Evolutionary conservation across 1,284 basidiomycete genomes (phyloP).

Genomic region (Cryptococcus sp.): DNA sequence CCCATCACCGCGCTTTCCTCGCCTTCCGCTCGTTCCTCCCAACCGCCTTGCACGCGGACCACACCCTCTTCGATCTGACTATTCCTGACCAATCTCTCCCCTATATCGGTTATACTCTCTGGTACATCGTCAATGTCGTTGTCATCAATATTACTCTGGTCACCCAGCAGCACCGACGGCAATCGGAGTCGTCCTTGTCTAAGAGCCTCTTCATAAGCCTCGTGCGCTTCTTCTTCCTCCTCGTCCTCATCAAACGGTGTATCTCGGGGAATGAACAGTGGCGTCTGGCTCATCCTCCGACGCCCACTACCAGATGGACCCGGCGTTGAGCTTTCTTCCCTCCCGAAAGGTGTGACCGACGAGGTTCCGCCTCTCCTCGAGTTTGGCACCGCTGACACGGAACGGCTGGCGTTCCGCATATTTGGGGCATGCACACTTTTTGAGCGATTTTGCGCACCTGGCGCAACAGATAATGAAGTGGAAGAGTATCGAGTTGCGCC

Average conservation of each 20-base stretch:
- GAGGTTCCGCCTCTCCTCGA: constrained; percentile 27
- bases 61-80: constrained; percentile 47
- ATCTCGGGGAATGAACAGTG: constrained; percentile 45
- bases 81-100: constrained; percentile 40
- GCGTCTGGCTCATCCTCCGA: constrained; percentile 26
- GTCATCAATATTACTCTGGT: constrained; percentile 41
- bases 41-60: constrained; percentile 40
- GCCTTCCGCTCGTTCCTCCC: constrained; percentile 46
- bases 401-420: constrained; percentile 45
- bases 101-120: constrained; percentile 43
- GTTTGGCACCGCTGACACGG: constrained; percentile 33
- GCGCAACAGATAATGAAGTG: constrained; percentile 31
- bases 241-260: constrained; percentile 49
- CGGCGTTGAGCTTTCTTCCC: constrained; percentile 26
- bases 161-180: constrained; percentile 30
- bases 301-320: constrained; percentile 17
- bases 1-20: constrained; percentile 49
- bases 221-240: constrained; percentile 50
- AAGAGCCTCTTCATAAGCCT: constrained; percentile 41
- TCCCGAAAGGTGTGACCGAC: constrained; percentile 22
- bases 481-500: constrained; percentile 35
- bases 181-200: constrained; percentile 40
- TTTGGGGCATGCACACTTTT: constrained; percentile 23
- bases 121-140: constrained; percentile 49
- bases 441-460: constrained; percentile 8